phyloP scores from a whole-genome alignment of 306 rosid species.

The barrel medic (Medicago truncatula) region DNA sequence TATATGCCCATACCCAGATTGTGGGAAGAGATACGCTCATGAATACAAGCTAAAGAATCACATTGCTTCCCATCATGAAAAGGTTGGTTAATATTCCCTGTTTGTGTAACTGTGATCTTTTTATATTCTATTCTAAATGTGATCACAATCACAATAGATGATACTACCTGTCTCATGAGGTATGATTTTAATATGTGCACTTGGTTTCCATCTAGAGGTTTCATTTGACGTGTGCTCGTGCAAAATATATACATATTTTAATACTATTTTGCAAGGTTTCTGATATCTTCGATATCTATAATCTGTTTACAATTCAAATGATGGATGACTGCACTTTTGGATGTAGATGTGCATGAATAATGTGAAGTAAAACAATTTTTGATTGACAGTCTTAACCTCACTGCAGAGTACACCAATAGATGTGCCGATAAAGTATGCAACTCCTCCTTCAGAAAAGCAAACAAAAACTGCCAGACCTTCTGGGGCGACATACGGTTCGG shows the following conservation, averaged over 20 bases:
- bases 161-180: constrained; percentile 22
- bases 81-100: constrained; percentile 56
- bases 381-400: constrained; percentile 30
- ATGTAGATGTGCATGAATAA: constrained; percentile 1
- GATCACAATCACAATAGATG: constrained; percentile 28
- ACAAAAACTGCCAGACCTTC: constrained; percentile 66
- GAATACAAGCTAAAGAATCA: constrained; percentile 99
- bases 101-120: background rate
- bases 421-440: constrained; percentile 65
- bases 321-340: background rate
- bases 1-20: constrained; percentile 85
- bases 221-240: background rate
- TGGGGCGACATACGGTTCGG: constrained; percentile 70
- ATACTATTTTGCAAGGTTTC: constrained; percentile 6
- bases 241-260: background rate
- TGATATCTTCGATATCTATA: background rate
- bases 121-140: constrained; percentile 29
- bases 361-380: constrained; percentile 2
- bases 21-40: constrained; percentile 98
- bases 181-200: background rate
- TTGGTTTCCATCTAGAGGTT: background rate
- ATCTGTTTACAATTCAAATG: constrained; percentile 5
- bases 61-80: constrained; percentile 87
- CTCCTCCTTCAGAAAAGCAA: constrained; percentile 76
- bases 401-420: constrained; percentile 67